These are phyloP conservation scores for Cruciata laevipes DNA, from an alignment of 257 asterid genomes.

Conservation along the genomic window DNA sequence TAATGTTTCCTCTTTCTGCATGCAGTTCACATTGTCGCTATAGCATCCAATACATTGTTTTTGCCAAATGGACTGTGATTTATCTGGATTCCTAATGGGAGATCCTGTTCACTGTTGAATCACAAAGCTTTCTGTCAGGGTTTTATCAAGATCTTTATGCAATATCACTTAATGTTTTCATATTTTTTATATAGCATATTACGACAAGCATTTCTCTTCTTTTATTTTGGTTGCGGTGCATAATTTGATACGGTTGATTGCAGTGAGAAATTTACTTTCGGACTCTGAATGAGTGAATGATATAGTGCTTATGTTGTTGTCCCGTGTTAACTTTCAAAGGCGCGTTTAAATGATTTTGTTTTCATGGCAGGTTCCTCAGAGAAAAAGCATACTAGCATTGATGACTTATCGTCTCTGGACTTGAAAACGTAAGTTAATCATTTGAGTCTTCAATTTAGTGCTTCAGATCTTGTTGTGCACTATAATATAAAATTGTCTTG, in stretches of 20 bases:
- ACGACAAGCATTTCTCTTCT: not conserved
- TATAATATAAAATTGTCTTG: not conserved
- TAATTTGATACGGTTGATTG: not conserved
- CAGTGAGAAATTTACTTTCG: not conserved
- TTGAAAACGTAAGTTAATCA: slow-evolving; percentile 51
- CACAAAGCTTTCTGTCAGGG: not conserved
- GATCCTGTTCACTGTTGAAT: not conserved
- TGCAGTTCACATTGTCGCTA: not conserved
- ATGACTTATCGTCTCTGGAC: slow-evolving; percentile 72
- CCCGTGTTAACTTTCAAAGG: not conserved
- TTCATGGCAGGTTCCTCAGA: slow-evolving; percentile 57
- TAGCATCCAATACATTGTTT: not conserved
- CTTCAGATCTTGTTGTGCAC: not conserved
- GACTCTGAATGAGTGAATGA: not conserved
- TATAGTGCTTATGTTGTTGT: not conserved
- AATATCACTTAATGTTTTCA: not conserved
- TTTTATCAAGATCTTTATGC: not conserved
- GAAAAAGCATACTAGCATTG: slow-evolving; percentile 48
- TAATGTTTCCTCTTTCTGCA: slow-evolving; percentile 2
- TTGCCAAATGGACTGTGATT: not conserved
- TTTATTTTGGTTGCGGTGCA: not conserved
- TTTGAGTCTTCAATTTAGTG: not conserved
- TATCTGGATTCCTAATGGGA: not conserved
- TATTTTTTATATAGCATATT: not conserved
- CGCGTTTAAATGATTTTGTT: not conserved